Base-by-base conservation (phyloP, 2,329 filamentous ascomycete genomes). In the Pseudogymnoascus sp. region DNA sequence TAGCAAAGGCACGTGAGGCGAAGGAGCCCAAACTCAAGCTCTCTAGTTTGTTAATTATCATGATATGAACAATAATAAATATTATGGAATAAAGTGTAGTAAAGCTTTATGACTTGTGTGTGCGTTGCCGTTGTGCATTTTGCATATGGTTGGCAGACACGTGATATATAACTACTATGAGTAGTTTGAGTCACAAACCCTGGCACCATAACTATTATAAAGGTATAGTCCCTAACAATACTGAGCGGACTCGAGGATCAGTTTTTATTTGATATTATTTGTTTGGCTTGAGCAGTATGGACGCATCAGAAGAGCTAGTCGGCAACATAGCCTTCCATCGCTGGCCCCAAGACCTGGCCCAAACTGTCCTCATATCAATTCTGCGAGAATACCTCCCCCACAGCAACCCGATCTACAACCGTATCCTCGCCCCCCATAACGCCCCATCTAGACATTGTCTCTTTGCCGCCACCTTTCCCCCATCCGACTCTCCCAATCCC, bases 391-490 rank as follows among this genome's bases (percentile, higher is more conserved):
- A 69, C 25, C 64, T 71, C n/a, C 69, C 69, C n/a, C 62, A 63
- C 57, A 68, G 66, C 36, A 71, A 70, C 58, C 64, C 67, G 1
- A 25, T 69, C 1, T 70, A 67, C 62, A 70, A 68, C 28, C 68
- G 70, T 4, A 47, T 71, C 33, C 66, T 63, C 63, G 65, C 69
- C 58, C 70, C 70, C 1, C 69, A 69, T 7, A 71, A 71, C 30
- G 38, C 61, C 5, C 68, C 66, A 2, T 61, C 60, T 4, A 59
- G 65, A 36, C 68, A 68, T 20, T 71, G 70, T 58, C 61, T 70
- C 47, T 71, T 70, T 50, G 69, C 69, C 7, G 66, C 70, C n/a
- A 68, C 64, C 63, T 22, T 20, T 2, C 37, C 37, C 33, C 25
- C 38, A 6, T 14, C 58, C 14, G n/a, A 38, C 4, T 14, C 47